Evolutionary conservation across 2,329 filamentous ascomycete genomes (phyloP).

Genomic region (Fusarium circinatum): DNA sequence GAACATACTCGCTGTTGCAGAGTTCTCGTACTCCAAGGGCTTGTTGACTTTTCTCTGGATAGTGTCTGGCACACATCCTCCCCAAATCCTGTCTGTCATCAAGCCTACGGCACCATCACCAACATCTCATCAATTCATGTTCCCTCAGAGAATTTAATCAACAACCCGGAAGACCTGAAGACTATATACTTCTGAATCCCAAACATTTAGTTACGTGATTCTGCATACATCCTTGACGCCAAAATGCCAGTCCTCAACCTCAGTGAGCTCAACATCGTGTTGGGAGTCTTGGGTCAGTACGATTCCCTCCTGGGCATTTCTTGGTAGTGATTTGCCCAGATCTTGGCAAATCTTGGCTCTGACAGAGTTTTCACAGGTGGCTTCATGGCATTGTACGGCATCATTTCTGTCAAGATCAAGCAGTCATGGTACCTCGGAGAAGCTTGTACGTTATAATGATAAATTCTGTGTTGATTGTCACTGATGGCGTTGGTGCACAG

Average conservation of each 20-base stretch:
- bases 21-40: neutral
- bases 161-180: neutral
- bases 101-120: neutral
- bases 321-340: constrained; percentile 1
- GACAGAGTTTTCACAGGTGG: constrained; percentile 48
- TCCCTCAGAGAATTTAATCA: neutral
- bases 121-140: too few species aligned
- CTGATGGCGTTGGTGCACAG: constrained; percentile 46
- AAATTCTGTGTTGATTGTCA: neutral
- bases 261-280: constrained; percentile 64
- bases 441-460: constrained; percentile 54
- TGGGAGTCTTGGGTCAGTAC: constrained; percentile 55
- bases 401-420: constrained; percentile 64
- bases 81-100: neutral
- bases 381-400: constrained; percentile 60
- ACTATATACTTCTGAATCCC: constrained; percentile 4
- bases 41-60: neutral
- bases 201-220: neutral
- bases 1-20: neutral
- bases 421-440: constrained; percentile 64
- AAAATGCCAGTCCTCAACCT: constrained; percentile 52
- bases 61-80: neutral
- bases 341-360: constrained; percentile 18
- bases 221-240: neutral
- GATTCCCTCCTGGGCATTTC: neutral